Conservation (phyloP, 257 asterid genomes). For the Primulina huaijiensis region DNA sequence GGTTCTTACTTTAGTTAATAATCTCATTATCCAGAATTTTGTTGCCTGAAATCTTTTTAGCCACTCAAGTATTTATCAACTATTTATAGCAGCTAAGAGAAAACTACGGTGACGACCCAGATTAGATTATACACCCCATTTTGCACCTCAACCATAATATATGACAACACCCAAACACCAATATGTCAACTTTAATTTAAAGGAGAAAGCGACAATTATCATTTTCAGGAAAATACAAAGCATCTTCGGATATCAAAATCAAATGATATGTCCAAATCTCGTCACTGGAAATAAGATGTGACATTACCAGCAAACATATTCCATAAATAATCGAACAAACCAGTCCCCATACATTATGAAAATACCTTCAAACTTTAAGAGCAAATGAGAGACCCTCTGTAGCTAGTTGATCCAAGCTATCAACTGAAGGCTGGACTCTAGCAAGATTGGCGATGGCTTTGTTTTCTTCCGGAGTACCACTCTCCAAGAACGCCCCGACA, state of each 20-base stretch:
- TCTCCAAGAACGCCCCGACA: slow-evolving; percentile 75
- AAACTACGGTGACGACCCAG: neutral
- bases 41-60: neutral
- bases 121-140: no score
- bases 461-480: slow-evolving; percentile 87
- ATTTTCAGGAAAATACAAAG: neutral
- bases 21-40: neutral
- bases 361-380: slow-evolving; percentile 44
- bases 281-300: neutral
- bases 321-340: neutral
- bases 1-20: no score
- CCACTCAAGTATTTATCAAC: neutral
- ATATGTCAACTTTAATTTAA: no score
- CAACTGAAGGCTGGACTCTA: slow-evolving; percentile 63
- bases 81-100: neutral
- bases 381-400: slow-evolving; percentile 74
- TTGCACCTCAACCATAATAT: no score
- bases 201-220: no score
- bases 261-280: neutral
- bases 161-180: neutral
- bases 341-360: neutral
- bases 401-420: slow-evolving; percentile 57
- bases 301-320: neutral
- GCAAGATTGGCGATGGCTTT: slow-evolving; percentile 51
- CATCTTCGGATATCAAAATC: neutral